phyloP scores from a whole-genome alignment of 2,329 filamentous ascomycete genomes.

The Ophiostoma ips region DNA sequence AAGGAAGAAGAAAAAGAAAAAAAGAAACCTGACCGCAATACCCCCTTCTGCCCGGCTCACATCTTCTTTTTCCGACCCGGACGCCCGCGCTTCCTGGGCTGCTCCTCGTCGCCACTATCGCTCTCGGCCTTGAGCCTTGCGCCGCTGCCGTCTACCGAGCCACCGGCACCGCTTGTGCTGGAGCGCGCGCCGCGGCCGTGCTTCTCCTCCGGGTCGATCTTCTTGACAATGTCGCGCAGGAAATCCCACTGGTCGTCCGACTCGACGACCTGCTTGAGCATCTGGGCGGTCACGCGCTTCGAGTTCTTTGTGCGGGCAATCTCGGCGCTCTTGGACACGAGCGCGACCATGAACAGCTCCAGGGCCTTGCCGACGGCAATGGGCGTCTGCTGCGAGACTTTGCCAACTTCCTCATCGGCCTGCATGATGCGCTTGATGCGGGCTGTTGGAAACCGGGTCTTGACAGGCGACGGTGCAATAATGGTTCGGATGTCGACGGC shows the following conservation, averaged over 20 bases:
- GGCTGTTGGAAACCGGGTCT: conserved; percentile 92
- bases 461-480: conserved; percentile 57
- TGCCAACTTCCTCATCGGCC: conserved; percentile 94
- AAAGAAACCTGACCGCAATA: no score
- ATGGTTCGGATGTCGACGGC: neutral
- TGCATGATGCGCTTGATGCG: conserved; percentile 99
- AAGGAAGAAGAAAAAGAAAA: no score
- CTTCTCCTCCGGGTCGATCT: conserved; percentile 51
- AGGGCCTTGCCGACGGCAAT: conserved; percentile 92
- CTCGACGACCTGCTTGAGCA: conserved; percentile 83
- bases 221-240: conserved; percentile 74
- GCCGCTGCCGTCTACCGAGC: conserved; percentile 7
- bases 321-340: conserved; percentile 77
- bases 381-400: conserved; percentile 93
- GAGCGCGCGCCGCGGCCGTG: conserved; percentile 29
- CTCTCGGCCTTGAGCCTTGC: conserved; percentile 12
- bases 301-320: conserved; percentile 71
- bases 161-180: conserved; percentile 35
- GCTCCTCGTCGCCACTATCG: conserved; percentile 27
- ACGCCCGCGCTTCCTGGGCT: conserved; percentile 15
- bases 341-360: conserved; percentile 92
- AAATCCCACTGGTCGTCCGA: conserved; percentile 92
- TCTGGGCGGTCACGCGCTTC: conserved; percentile 77
- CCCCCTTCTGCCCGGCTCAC: conserved; percentile 11
- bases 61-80: conserved; percentile 36